A percentile compares a stretch with the other conserved stretches of the same genome.
These are phyloP conservation scores for Boletus huronensis DNA, from an alignment of 768 basidiomycete species.

Conservation along the genomic window DNA sequence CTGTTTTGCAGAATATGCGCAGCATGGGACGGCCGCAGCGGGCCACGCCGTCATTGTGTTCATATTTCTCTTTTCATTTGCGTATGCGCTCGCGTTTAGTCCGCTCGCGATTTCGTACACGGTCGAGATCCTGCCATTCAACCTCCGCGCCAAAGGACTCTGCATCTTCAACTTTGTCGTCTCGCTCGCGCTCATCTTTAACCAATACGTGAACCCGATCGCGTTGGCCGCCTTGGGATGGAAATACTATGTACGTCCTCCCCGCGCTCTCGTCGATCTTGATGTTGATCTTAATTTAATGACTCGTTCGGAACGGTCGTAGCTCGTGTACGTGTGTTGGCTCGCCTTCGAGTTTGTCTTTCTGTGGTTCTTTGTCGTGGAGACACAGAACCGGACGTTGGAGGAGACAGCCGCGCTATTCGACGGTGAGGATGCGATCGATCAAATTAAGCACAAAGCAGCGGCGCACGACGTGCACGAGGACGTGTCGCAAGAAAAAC, in stretches of 20 bases:
- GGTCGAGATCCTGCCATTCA: conserved; percentile 78
- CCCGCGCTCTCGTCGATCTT: too few species aligned
- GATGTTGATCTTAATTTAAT: not conserved
- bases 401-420: conserved; percentile 75
- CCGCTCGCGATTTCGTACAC: conserved; percentile 63
- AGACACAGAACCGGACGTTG: conserved; percentile 43
- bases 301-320: not conserved
- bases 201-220: conserved; percentile 77
- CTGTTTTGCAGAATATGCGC: conserved; percentile 55
- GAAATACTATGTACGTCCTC: conserved; percentile 39
- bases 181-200: conserved; percentile 68
- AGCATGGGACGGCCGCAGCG: conserved; percentile 40
- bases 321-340: conserved; percentile 24
- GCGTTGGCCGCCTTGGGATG: conserved; percentile 53
- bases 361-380: conserved; percentile 15
- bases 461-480: not conserved
- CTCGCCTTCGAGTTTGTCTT: conserved; percentile 12
- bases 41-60: conserved; percentile 50
- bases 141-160: conserved; percentile 77
- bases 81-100: conserved; percentile 70
- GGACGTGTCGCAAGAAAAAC: conserved; percentile 9
- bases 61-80: conserved; percentile 53
- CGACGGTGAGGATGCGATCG: conserved; percentile 48
- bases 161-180: conserved; percentile 69
- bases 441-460: conserved; percentile 17